Conservation (phyloP, 805 yeast genomes). For the Candida adriatica region DNA sequence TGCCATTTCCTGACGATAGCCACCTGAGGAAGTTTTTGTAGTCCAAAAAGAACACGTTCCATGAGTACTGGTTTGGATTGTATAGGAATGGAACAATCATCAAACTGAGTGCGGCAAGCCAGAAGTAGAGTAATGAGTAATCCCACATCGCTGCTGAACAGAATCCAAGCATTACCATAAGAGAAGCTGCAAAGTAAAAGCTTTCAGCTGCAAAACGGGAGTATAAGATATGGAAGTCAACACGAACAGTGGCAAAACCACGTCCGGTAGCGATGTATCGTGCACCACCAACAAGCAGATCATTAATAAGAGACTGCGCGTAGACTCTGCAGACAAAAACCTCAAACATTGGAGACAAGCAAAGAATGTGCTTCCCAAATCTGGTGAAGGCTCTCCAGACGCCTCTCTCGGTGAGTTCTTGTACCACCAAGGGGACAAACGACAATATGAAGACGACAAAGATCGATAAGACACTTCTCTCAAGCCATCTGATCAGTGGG, state of each 20-base stretch:
- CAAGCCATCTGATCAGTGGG: slow-evolving; percentile 70
- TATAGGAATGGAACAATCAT: slow-evolving; percentile 53
- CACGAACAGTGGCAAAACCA: slow-evolving; percentile 72
- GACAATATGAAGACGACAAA: slow-evolving; percentile 70
- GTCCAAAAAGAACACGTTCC: slow-evolving; percentile 58
- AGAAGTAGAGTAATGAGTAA: slow-evolving; percentile 47
- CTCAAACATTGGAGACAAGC: slow-evolving; percentile 73
- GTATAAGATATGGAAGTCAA: slow-evolving; percentile 57
- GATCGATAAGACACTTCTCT: slow-evolving; percentile 66
- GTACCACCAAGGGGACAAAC: slow-evolving; percentile 68
- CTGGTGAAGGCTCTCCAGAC: slow-evolving; percentile 61
- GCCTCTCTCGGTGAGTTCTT: slow-evolving; percentile 72
- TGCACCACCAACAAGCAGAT: slow-evolving; percentile 74
- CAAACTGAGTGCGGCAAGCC: slow-evolving; percentile 53
- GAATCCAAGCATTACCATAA: slow-evolving; percentile 46
- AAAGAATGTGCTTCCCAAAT: slow-evolving; percentile 57
- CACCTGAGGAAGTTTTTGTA: slow-evolving; percentile 39
- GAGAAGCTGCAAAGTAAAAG: slow-evolving; percentile 54
- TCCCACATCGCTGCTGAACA: slow-evolving; percentile 61
- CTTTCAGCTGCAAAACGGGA: slow-evolving; percentile 65
- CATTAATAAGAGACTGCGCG: slow-evolving; percentile 61
- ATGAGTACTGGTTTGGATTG: slow-evolving; percentile 61
- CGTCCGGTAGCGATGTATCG: slow-evolving; percentile 78
- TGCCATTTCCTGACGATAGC: slow-evolving; percentile 45
- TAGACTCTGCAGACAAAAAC: slow-evolving; percentile 74